Evolutionary conservation across 2,329 filamentous ascomycete species (phyloP).

Genomic region (Epichloe gansuensis): DNA sequence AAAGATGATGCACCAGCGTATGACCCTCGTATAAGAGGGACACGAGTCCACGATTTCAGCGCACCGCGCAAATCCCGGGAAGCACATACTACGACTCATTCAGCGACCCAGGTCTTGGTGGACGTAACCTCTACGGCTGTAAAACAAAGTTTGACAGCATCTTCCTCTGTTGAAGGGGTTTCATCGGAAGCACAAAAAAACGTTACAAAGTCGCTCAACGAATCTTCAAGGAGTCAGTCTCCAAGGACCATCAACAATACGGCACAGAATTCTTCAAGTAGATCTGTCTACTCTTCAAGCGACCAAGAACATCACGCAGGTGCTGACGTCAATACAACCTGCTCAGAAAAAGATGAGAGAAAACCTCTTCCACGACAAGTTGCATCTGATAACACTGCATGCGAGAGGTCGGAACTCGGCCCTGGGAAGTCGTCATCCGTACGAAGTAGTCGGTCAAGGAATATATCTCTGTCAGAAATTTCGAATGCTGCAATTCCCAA

Average conservation of each 20-base stretch:
- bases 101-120: background rate
- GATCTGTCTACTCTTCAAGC: background rate
- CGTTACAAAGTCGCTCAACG: background rate
- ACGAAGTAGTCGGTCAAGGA: constrained; percentile 32
- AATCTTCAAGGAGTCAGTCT: background rate
- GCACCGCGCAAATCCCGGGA: constrained; percentile 32
- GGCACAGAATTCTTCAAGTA: background rate
- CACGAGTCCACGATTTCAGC: constrained; percentile 52
- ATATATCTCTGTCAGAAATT: constrained; percentile 36
- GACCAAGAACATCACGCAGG: background rate
- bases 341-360: background rate
- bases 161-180: constrained; percentile 8
- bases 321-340: background rate
- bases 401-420: background rate
- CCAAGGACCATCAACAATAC: background rate
- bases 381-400: background rate
- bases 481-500: constrained; percentile 41
- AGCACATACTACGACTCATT: background rate
- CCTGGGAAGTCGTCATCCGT: constrained; percentile 10
- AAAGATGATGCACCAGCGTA: constrained; percentile 35
- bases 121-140: background rate
- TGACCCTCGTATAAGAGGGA: constrained; percentile 52
- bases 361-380: background rate
- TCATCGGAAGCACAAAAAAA: background rate
- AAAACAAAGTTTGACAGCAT: constrained; percentile 6